Conservation (phyloP, 352 stramenopile genomes). For the Aphanomyces astaci region DNA sequence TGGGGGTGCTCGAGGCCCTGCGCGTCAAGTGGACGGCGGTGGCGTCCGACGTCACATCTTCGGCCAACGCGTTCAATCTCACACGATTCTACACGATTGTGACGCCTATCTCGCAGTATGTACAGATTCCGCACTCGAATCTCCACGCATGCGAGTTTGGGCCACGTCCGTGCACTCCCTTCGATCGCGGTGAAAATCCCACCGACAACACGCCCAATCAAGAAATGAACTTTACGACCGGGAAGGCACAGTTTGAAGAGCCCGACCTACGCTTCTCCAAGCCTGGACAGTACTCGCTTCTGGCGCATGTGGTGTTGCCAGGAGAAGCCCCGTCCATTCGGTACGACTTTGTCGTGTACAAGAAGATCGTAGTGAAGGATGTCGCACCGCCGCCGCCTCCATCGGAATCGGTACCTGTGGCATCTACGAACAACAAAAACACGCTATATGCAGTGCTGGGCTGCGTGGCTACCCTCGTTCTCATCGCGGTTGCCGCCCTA, state of each 20-base stretch:
- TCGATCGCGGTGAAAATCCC: not conserved
- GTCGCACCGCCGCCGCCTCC: not conserved
- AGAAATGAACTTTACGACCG: not conserved
- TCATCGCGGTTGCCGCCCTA: not conserved
- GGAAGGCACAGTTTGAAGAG: not conserved
- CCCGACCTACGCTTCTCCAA: not conserved
- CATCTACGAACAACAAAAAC: not conserved
- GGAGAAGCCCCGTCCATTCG: not conserved
- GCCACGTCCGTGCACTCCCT: not conserved
- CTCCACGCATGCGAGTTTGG: constrained; percentile 8
- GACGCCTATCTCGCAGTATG: not conserved
- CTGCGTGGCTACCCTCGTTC: not conserved
- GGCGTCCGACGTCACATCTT: not conserved
- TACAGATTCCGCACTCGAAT: constrained; percentile 3
- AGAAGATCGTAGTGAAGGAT: constrained; percentile 8
- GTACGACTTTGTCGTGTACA: constrained; percentile 9
- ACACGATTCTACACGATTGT: not conserved
- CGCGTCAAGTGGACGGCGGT: not conserved
- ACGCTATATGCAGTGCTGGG: not conserved
- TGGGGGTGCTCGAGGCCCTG: not conserved
- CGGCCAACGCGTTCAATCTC: not conserved
- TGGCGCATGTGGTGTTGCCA: not conserved
- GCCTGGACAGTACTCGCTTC: not conserved
- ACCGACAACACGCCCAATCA: constrained; percentile 11
- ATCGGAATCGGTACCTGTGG: not conserved